phyloP scores from a whole-genome alignment of 805 yeast genomes.

The Wickerhamomyces silvicola region DNA sequence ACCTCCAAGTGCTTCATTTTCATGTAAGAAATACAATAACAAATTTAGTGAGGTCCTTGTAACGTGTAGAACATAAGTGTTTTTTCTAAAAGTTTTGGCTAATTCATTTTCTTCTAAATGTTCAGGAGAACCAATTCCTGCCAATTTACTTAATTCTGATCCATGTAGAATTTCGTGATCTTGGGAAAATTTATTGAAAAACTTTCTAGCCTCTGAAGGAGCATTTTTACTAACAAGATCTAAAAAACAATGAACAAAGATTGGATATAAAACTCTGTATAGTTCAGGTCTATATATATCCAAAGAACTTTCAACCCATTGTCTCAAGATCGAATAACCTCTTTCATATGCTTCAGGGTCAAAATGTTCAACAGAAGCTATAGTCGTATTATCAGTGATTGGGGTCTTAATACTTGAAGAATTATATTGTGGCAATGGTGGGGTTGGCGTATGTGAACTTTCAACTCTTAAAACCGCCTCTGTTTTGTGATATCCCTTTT shows the following conservation, averaged over 20 bases:
- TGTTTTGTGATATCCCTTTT: conserved; percentile 90
- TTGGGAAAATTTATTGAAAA: conserved; percentile 64
- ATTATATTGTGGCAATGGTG: conserved; percentile 31
- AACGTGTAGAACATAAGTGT: conserved; percentile 68
- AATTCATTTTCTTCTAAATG: conserved; percentile 79
- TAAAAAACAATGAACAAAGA: conserved; percentile 84
- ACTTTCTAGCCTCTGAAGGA: conserved; percentile 56
- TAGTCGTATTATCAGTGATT: conserved; percentile 11
- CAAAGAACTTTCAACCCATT: conserved; percentile 87
- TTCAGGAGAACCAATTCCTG: conserved; percentile 69
- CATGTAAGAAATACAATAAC: conserved; percentile 79
- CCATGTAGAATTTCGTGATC: conserved; percentile 77
- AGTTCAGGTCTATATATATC: conserved; percentile 90
- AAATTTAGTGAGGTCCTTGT: conserved; percentile 82
- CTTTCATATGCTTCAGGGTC: conserved; percentile 64
- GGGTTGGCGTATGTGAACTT: conserved; percentile 53
- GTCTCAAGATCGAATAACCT: conserved; percentile 72
- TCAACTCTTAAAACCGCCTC: conserved; percentile 93
- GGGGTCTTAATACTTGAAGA: conserved; percentile 11
- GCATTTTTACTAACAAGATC: conserved; percentile 66
- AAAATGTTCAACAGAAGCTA: conserved; percentile 19
- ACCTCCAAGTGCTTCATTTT: conserved; percentile 89
- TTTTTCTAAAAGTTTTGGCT: conserved; percentile 66
- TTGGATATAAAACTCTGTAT: conserved; percentile 76
- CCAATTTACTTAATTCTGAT: conserved; percentile 63